Evolutionary conservation across 2,329 filamentous ascomycete genomes (phyloP).

Genomic region (Colletotrichum liriopes): DNA sequence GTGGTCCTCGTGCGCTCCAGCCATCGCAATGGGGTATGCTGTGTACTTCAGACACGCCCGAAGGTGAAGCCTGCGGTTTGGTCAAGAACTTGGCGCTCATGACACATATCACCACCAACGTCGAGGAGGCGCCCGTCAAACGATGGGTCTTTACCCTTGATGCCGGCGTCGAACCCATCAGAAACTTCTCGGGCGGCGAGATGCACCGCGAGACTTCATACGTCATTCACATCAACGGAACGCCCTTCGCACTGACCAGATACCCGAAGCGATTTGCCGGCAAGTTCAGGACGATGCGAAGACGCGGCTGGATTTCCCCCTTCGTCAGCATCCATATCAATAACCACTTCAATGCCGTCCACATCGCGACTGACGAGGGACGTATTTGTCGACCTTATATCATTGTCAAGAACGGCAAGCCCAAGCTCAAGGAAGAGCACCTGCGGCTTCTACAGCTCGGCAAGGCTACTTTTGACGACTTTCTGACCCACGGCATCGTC

Average conservation of each 20-base stretch:
- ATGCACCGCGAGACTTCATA: slow-evolving; percentile 89
- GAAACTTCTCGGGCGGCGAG: slow-evolving; percentile 81
- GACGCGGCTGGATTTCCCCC: slow-evolving; percentile 92
- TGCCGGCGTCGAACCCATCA: slow-evolving; percentile 84
- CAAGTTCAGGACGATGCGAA: slow-evolving; percentile 87
- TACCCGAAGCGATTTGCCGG: slow-evolving; percentile 89
- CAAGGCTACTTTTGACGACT: slow-evolving; percentile 93
- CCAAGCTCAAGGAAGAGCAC: slow-evolving; percentile 84
- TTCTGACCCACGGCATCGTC: slow-evolving; percentile 88
- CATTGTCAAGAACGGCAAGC: slow-evolving; percentile 89
- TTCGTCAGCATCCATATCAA: slow-evolving; percentile 98
- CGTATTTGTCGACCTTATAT: slow-evolving; percentile 97
- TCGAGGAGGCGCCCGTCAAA: slow-evolving; percentile 91
- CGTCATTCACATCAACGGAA: slow-evolving; percentile 95
- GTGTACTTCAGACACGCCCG: slow-evolving; percentile 95
- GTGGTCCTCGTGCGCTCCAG: slow-evolving; percentile 93
- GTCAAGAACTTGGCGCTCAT: slow-evolving; percentile 98
- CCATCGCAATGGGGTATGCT: slow-evolving; percentile 99
- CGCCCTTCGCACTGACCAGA: slow-evolving; percentile 88
- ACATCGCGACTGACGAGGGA: slow-evolving; percentile 97
- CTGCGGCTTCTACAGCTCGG: slow-evolving; percentile 87
- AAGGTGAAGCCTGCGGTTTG: slow-evolving; percentile 97
- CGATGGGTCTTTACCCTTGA: slow-evolving; percentile 90
- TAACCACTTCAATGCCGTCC: slow-evolving; percentile 89
- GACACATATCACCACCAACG: slow-evolving; percentile 98